Base-by-base conservation (phyloP, 306 rosid species). In the Gleditsia sinensis region DNA sequence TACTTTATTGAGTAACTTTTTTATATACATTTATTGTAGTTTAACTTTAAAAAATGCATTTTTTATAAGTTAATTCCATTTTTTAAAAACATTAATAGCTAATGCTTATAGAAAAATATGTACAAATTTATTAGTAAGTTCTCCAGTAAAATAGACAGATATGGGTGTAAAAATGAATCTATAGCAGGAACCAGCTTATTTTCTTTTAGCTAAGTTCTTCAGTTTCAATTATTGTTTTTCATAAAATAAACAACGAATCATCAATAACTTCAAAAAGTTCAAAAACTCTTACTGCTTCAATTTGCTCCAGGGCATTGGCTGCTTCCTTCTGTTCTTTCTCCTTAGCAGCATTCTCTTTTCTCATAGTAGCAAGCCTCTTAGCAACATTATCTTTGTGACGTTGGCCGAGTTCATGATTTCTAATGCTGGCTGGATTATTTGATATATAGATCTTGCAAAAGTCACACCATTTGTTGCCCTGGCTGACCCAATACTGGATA, bases 381-480 rank as follows among this genome's bases (percentile, higher is more conserved):
- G 97, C 42, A 67, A 94, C 97, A 80, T 78, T 87, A 43, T 94
- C 99, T 80, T 90, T 94, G 74, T 94, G 99, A 5, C 96, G 97
- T 65, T 76, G 81, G 28, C 99, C 97, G 5, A 94, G 99, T 65
- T 94, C 99, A 82, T 94, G 99, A 71, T 94, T 94, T 77, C 96
- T 79, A 48, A 94, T 84, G 72, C 97, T 88, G 7, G 91, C 69
- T 13, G 97, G 93, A 71, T 94, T 94, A 78, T 87, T 87, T 14
- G 99, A 92, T 81, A 94, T 83, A 76, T 79, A 92, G 74, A 94
- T 94, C 84, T 92, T 92, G 89, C 99, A 90, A 55, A 94, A 88
- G 75, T 94, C 96, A 16, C 99, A 94, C 99, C 99, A 94, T 75
- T 94, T 90, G 89, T 92, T 94, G 48, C 99, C 99, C 81, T 88